A percentile compares a stretch with the other conserved stretches of the same genome.
Conservation (phyloP, 2,329 filamentous ascomycete genomes). For the Xylaria arbuscula region DNA sequence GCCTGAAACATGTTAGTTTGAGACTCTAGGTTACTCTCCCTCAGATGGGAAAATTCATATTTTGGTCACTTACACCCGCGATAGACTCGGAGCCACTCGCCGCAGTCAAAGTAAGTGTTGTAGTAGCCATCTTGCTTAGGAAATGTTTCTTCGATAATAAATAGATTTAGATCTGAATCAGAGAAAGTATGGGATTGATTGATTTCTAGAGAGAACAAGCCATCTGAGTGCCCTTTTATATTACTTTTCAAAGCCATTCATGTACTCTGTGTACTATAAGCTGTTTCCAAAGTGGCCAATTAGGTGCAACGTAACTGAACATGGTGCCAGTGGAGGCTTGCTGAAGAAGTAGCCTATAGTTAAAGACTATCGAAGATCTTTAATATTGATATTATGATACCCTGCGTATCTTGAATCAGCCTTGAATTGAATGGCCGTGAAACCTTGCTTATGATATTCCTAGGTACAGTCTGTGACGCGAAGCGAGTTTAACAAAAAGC, state of each 20-base stretch:
- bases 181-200: neutral
- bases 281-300: conserved; percentile 33
- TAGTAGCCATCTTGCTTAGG: neutral
- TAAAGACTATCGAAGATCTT: neutral
- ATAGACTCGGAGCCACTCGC: conserved; percentile 12
- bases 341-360: conserved; percentile 31
- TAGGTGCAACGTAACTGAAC: neutral
- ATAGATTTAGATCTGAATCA: neutral
- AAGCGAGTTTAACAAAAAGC: neutral
- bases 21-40: neutral
- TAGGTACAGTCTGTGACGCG: neutral
- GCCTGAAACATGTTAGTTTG: conserved; percentile 8
- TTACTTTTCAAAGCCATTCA: neutral
- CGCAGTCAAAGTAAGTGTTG: conserved; percentile 9
- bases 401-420: neutral
- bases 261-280: neutral
- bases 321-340: conserved; percentile 23
- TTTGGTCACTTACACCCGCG: conserved; percentile 10
- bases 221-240: conserved; percentile 20
- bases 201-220: neutral
- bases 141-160: neutral
- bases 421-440: neutral
- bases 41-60: neutral
- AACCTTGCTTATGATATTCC: neutral
- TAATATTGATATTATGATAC: neutral